phyloP scores from a whole-genome alignment of 805 yeast genomes.

The Kodamaea lidongshanica region DNA sequence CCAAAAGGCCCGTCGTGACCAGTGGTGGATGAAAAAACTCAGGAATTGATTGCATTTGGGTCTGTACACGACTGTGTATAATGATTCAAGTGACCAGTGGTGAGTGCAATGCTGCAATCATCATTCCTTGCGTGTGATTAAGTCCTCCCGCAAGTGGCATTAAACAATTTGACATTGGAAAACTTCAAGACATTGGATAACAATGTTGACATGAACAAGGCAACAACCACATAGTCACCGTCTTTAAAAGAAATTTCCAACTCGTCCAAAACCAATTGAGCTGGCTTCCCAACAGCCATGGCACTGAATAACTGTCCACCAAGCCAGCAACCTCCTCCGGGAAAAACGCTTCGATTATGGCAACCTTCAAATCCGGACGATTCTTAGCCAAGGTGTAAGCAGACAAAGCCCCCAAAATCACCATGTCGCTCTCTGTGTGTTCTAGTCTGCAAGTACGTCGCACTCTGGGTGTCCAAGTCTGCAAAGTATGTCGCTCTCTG shows the following conservation, averaged over 20 bases:
- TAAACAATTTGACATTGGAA: constrained; percentile 72
- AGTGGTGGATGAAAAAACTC: constrained; percentile 62
- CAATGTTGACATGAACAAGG: constrained; percentile 66
- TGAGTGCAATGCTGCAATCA: no score
- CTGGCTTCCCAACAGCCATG: constrained; percentile 75
- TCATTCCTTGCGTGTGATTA: constrained; percentile 62
- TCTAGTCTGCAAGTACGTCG: no score
- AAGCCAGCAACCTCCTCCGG: constrained; percentile 77
- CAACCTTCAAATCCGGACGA: constrained; percentile 70
- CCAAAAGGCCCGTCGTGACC: constrained; percentile 86
- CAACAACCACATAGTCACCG: constrained; percentile 74
- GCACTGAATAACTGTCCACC: constrained; percentile 76
- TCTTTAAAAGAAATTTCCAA: constrained; percentile 64
- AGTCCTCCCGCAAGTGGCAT: constrained; percentile 76
- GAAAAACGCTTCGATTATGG: constrained; percentile 74
- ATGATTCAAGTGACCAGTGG: constrained; percentile 59
- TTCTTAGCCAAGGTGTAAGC: constrained; percentile 64
- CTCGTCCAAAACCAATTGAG: constrained; percentile 61
- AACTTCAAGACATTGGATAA: constrained; percentile 61
- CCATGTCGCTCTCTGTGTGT: constrained; percentile 68
- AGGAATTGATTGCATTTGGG: constrained; percentile 66
- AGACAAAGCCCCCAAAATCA: constrained; percentile 74
- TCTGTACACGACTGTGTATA: constrained; percentile 78
- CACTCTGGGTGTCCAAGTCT: no score
- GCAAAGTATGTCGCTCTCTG: no score